A percentile compares a stretch with the other conserved stretches of the same genome.
Evolutionary conservation across 2,329 filamentous ascomycete genomes (phyloP).

Genomic region (Corinectria fuckeliana): DNA sequence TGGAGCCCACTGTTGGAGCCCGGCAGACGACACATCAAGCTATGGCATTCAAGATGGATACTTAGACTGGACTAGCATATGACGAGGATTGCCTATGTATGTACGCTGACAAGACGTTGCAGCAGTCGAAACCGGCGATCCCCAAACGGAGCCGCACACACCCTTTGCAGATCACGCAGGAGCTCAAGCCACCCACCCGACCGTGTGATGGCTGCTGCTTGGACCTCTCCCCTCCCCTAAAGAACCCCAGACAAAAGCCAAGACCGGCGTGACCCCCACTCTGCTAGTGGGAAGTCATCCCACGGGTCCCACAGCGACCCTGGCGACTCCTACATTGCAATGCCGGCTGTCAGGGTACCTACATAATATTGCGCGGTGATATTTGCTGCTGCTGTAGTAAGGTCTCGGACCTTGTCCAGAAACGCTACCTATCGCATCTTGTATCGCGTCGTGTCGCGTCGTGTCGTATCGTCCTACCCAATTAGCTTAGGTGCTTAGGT

Average conservation of each 20-base stretch:
- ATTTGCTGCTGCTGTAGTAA: not conserved
- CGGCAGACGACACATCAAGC: too few species aligned
- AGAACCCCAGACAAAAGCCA: constrained; percentile 5
- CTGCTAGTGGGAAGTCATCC: constrained; percentile 7
- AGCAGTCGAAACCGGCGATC: constrained; percentile 14
- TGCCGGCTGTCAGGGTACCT: not conserved
- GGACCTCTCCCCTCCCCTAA: not conserved
- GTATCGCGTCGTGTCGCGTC: constrained; percentile 5
- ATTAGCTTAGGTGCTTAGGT: not conserved
- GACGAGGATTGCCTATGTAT: not conserved
- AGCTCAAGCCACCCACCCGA: constrained; percentile 6
- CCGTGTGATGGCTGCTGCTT: not conserved
- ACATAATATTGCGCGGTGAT: too few species aligned
- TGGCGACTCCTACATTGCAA: constrained; percentile 11
- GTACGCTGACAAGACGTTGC: constrained; percentile 2
- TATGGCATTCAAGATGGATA: too few species aligned
- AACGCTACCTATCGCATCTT: constrained; percentile 11
- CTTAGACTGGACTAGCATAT: too few species aligned
- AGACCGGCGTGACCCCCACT: constrained; percentile 12
- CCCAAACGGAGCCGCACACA: constrained; percentile 20
- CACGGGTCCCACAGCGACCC: constrained; percentile 9
- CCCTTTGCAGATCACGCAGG: constrained; percentile 17
- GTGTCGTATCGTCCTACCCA: constrained; percentile 8
- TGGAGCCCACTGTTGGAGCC: not conserved
- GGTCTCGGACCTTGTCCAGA: constrained; percentile 2